Base-by-base conservation (phyloP, 208 protist genomes). In the Trypanosomatidae sp. region DNA sequence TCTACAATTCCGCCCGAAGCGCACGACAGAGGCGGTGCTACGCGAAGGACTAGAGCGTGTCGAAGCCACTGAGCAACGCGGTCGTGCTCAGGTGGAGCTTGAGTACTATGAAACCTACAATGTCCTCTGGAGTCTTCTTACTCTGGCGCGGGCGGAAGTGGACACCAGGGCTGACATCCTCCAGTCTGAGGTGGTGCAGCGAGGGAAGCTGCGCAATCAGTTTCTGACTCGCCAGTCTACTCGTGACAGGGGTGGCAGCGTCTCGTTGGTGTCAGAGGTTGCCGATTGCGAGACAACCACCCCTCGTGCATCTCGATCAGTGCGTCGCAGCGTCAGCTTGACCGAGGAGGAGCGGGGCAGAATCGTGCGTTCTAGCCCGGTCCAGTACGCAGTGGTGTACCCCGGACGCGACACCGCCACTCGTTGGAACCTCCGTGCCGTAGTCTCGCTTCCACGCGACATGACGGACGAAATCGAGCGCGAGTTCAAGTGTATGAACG, bases 301-400 rank as follows among this genome's bases (percentile, higher is more conserved):
- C 13, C 43, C 58, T 60, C 72, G 68, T 5, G 52, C 59, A 13
- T 84, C 85, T 17, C 85, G 83, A 6, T 85, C 77, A 10, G 72
- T 77, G 66, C 74, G 86, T 43, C 80, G 74, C 9, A 90, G 90
- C 55, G 86, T 90, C 9, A 86, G 84, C 74, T 56, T 92, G 33
- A 69, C 85, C 0, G 71, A 78, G 13, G 68, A 73, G 28, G 71
- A 65, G 50, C 75, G 71, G 13, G 86, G 79, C 47, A 68, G 67
- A 58, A 83, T 95, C 33, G 85, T 95, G 59, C 86, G 88, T 22
- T 79, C 86, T 1, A 89, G 83, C 46, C 82, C 88, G 0, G 91
- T 91, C 55, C 89, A 90, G 64, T 95, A 91, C 69, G 91, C 91
- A 36, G 77, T 96, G 30, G 81, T 92, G 9, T 94, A 92, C 79